Evolutionary conservation across 2,329 filamentous ascomycete genomes (phyloP).

Genomic region (Endothia cerciana): DNA sequence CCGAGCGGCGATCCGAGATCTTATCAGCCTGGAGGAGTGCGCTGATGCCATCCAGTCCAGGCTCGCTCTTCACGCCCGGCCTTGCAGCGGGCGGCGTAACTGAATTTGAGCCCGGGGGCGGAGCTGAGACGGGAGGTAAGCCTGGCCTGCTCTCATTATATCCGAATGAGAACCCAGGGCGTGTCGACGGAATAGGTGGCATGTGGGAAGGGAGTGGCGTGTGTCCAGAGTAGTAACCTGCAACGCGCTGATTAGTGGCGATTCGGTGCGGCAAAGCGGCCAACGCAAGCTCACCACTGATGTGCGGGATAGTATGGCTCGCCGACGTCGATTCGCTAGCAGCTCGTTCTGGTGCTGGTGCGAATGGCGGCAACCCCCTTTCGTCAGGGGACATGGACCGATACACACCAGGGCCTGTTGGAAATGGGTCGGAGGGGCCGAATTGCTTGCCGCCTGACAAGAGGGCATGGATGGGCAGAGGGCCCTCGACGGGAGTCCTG

Average conservation of each 20-base stretch:
- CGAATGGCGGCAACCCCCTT: background rate
- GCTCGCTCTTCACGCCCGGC: constrained; percentile 35
- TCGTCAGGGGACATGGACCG: constrained; percentile 31
- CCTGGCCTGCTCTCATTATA: constrained; percentile 12
- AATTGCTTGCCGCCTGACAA: constrained; percentile 39
- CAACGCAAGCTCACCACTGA: constrained; percentile 26
- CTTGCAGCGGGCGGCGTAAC: constrained; percentile 22
- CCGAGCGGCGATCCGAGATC: constrained; percentile 53
- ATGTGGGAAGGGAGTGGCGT: constrained; percentile 8
- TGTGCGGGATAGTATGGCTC: constrained; percentile 24
- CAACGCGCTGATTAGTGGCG: background rate
- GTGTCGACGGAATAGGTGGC: background rate
- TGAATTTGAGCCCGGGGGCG: constrained; percentile 29
- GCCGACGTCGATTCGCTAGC: constrained; percentile 18
- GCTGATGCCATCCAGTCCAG: constrained; percentile 59
- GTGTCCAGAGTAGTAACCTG: constrained; percentile 33
- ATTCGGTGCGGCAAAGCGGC: too few species aligned
- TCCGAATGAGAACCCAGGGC: constrained; percentile 22
- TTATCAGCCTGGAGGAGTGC: constrained; percentile 63
- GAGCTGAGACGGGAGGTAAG: constrained; percentile 30
- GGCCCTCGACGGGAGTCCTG: constrained; percentile 53
- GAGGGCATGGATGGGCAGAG: constrained; percentile 59
- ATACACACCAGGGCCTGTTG: constrained; percentile 14
- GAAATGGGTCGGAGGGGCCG: constrained; percentile 22
- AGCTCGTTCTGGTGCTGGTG: constrained; percentile 19